Evolutionary conservation across 1,139 yeast genomes (phyloP), one percentile per base, ranked within the genome.

Genomic region (Suhomyces kunorum): DNA sequence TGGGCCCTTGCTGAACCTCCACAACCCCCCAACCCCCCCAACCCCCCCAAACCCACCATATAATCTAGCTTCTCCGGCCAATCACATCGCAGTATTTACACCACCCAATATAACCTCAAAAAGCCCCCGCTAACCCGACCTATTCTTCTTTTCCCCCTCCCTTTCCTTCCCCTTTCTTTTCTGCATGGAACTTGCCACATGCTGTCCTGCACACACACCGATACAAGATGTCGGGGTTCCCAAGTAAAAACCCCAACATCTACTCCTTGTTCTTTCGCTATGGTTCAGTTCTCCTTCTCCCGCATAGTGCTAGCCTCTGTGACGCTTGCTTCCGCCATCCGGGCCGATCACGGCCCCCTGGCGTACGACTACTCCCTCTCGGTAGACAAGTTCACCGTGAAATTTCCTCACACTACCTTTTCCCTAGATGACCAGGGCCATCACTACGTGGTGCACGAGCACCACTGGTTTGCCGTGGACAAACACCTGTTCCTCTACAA

Each of bases 371-470:
- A 34, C 25, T 33, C 44, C 12, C 30, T 40, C 2, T 26, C 38
- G 4, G 28, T 31, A 6, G 25, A 19, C 18, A 14, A 34, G 27
- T 40, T 40, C 22, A 22, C 28, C 9, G 20, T 29, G 29, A 35
- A 37, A 31, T 40, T 36, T 29, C 44, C 44, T 13, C 32, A 30
- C 25, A 34, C 40, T 14, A 24, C 35, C 23, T 40, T 40, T 24
- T 31, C 34, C 7, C 29, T 40, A 11, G 44, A 40, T 34, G 44
- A 40, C 23, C 35, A 36, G 8, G 44, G 44, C 7, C 32, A 39
- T 12, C 44, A 40, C 26, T 40, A 26, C 15, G 27, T 40, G 11
- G 28, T 37, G 17, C 28, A 19, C 24, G 14, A 34, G 9, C 33
- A 30, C 19, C 23, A 30, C 34, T 26, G 26, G 8, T 20, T 27